Conservation (phyloP, 208 protist genomes). For the Acanthamoeba sp. region DNA sequence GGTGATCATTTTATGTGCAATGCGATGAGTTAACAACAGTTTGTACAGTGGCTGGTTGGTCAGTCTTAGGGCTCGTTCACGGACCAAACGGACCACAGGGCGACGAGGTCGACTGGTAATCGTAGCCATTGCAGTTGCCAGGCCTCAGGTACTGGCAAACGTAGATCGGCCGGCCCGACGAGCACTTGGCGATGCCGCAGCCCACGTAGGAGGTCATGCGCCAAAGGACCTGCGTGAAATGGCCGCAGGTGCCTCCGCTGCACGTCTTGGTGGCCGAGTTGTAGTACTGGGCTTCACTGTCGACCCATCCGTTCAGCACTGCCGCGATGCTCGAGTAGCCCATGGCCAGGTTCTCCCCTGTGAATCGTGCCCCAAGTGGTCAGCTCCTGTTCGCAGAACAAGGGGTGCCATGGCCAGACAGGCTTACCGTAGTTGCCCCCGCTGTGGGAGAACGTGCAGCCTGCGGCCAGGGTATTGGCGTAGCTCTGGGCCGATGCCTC, state of each 20-base stretch:
- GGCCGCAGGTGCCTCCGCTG: conserved; percentile 45
- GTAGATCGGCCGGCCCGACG: neutral
- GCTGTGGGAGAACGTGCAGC: conserved; percentile 19
- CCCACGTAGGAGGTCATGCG: conserved; percentile 38
- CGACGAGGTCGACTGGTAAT: neutral
- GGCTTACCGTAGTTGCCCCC: neutral
- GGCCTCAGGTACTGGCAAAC: conserved; percentile 46
- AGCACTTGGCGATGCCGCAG: conserved; percentile 29
- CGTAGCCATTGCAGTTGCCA: conserved; percentile 63
- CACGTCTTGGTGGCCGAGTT: neutral
- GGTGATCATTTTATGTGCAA: too few species aligned
- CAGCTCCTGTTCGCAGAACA: neutral
- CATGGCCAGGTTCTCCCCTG: conserved; percentile 33
- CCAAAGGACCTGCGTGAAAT: conserved; percentile 76
- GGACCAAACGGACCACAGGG: neutral
- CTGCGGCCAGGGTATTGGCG: neutral
- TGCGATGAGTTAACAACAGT: too few species aligned
- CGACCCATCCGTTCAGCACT: neutral
- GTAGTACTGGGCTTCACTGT: conserved; percentile 61
- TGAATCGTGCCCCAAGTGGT: too few species aligned
- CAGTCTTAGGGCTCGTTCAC: neutral
- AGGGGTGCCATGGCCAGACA: neutral
- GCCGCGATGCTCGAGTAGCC: neutral
- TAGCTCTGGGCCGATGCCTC: conserved; percentile 28
- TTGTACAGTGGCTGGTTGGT: too few species aligned